phyloP scores from a whole-genome alignment of 2,329 filamentous ascomycete species.

The Pseudopithomyces chartarum region DNA sequence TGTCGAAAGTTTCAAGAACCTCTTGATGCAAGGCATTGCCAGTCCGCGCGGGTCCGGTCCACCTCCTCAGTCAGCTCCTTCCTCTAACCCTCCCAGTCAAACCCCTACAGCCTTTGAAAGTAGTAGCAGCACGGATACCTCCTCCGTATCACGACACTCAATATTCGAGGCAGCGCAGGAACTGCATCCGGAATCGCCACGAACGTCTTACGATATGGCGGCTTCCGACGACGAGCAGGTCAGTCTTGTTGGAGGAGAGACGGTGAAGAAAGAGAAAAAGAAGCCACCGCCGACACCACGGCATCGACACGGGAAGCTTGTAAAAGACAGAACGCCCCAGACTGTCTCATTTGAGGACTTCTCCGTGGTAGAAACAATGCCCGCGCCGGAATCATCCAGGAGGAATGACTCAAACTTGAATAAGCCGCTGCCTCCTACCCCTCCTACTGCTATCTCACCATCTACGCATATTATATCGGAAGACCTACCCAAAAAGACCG shows the following conservation, averaged over 20 bases:
- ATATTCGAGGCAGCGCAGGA: conserved; percentile 59
- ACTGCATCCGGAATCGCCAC: conserved; percentile 56
- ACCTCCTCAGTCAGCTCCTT: conserved; percentile 27
- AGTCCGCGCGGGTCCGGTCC: conserved; percentile 40
- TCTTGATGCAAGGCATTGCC: conserved; percentile 74
- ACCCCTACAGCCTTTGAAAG: conserved; percentile 43
- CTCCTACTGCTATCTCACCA: conserved; percentile 34
- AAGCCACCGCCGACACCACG: conserved; percentile 70
- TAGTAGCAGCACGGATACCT: conserved; percentile 63
- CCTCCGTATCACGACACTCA: conserved; percentile 64
- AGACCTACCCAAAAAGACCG: conserved; percentile 21
- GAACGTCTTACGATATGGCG: conserved; percentile 64
- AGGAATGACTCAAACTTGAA: conserved; percentile 57
- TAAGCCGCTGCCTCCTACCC: conserved; percentile 66
- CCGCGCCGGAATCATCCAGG: conserved; percentile 24
- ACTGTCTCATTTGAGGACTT: conserved; percentile 43
- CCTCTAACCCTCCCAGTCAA: conserved; percentile 23
- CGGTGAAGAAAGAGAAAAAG: conserved; percentile 61
- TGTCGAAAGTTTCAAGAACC: conserved; percentile 76
- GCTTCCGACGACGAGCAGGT: conserved; percentile 55
- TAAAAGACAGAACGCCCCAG: conserved; percentile 57
- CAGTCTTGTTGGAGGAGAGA: conserved; percentile 30
- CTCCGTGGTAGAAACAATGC: conserved; percentile 26
- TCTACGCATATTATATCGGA: conserved; percentile 26
- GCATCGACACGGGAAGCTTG: conserved; percentile 77